Evolutionary conservation across 305 asterid species (phyloP).

Genomic region (Plantago coronopus): DNA sequence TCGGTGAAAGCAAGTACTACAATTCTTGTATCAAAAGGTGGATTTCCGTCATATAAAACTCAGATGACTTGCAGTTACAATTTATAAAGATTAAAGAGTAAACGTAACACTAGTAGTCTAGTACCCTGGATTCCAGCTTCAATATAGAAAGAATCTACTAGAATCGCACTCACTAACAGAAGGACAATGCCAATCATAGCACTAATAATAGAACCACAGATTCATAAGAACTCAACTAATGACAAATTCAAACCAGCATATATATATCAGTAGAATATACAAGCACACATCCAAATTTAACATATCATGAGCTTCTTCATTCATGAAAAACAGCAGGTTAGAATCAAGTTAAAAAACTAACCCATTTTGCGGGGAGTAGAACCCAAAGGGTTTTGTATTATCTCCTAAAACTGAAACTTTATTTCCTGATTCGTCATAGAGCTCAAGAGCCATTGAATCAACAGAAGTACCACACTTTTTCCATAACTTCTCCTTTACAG

Average conservation of each 20-base stretch:
- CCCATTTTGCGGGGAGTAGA: constrained; percentile 86
- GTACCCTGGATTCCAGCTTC: neutral
- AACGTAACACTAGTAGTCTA: neutral
- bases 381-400: constrained; percentile 61
- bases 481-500: constrained; percentile 89
- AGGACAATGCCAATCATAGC: neutral
- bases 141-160: neutral
- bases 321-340: no score
- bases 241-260: no score
- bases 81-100: neutral
- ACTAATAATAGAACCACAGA: neutral
- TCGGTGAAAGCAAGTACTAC: no score
- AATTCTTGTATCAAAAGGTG: neutral
- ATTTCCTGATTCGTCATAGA: constrained; percentile 67
- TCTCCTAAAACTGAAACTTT: constrained; percentile 61
- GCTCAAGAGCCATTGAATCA: constrained; percentile 73
- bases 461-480: constrained; percentile 92
- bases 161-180: neutral
- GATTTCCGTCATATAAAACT: neutral
- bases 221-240: no score
- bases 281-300: neutral
- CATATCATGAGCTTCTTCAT: neutral
- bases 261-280: no score
- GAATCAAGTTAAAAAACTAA: constrained; percentile 25
- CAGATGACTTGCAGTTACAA: neutral